Conservation (phyloP, 176 grass and related monocot genomes). For the Oropetium thomaeum region DNA sequence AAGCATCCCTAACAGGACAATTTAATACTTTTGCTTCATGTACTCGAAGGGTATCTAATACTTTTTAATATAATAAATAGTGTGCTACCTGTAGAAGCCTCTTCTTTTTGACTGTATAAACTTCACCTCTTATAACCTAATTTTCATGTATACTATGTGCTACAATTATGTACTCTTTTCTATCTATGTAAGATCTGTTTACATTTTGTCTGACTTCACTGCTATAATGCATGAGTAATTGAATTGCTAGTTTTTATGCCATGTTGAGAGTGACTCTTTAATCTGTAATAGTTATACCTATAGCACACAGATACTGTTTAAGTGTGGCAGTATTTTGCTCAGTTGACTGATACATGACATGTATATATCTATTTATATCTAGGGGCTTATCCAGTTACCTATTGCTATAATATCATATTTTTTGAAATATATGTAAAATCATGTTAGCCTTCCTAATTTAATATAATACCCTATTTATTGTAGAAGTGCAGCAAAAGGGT, state of each 20-base stretch:
- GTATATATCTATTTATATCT: too few relatives aligned
- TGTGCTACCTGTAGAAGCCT: neutral
- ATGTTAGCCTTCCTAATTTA: conserved; percentile 7
- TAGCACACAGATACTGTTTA: neutral
- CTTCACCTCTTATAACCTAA: neutral
- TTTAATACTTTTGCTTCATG: neutral
- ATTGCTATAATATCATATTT: neutral
- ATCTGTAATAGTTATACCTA: neutral
- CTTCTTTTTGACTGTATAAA: neutral
- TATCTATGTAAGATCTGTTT: conserved; percentile 15
- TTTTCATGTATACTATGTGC: neutral
- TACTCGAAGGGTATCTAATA: neutral
- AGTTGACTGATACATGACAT: neutral
- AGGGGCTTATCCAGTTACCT: conserved; percentile 25
- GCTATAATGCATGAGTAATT: conserved; percentile 3
- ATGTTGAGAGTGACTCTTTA: conserved; percentile 4
- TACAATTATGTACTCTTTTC: neutral
- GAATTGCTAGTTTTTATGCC: neutral
- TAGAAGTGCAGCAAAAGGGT: conserved; percentile 57
- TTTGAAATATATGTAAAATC: too few relatives aligned
- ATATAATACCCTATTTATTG: conserved; percentile 30
- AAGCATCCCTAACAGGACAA: too few relatives aligned
- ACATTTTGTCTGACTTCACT: conserved; percentile 19
- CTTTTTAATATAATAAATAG: neutral
- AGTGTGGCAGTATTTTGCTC: conserved; percentile 2